Conservation (phyloP, 352 stramenopile species). For the Pythium insidiosum region DNA sequence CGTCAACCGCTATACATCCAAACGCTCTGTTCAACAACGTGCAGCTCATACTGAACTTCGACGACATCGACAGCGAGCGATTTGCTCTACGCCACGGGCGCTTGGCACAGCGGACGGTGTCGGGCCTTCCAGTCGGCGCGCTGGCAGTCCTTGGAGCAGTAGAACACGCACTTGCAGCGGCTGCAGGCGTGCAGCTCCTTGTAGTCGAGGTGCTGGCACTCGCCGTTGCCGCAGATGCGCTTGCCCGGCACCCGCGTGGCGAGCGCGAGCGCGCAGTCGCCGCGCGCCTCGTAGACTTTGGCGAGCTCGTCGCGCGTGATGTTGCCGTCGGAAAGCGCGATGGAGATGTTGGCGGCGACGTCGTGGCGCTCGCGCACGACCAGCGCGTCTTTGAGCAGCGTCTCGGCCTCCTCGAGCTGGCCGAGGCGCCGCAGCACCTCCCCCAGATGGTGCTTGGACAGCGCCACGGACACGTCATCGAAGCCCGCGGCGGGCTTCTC, state of each 20-base stretch:
- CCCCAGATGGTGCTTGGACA: slow-evolving; percentile 51
- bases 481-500: slow-evolving; percentile 44
- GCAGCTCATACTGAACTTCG: too few relatives aligned
- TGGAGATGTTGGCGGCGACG: slow-evolving; percentile 17
- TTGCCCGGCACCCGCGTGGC: slow-evolving; percentile 26
- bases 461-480: slow-evolving; percentile 42
- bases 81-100: too few relatives aligned
- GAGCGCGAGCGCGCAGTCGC: slow-evolving; percentile 37
- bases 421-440: slow-evolving; percentile 36
- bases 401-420: slow-evolving; percentile 37
- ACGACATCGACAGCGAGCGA: too few relatives aligned
- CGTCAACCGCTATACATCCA: too few relatives aligned
- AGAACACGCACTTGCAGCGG: slow-evolving; percentile 66
- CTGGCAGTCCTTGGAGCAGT: slow-evolving; percentile 59
- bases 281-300: slow-evolving; percentile 59
- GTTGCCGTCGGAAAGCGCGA: slow-evolving; percentile 48
- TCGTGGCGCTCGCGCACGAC: slow-evolving; percentile 34
- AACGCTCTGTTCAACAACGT: too few relatives aligned
- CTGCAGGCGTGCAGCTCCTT: slow-evolving; percentile 34
- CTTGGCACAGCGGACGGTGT: slow-evolving; percentile 43
- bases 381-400: slow-evolving; percentile 32
- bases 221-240: slow-evolving; percentile 44
- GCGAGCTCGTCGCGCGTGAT: slow-evolving; percentile 61
- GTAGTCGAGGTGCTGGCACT: slow-evolving; percentile 46
- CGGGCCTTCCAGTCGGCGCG: slow-evolving; percentile 57